Evolutionary conservation across 2,329 filamentous ascomycete genomes (phyloP).

Genomic region (Botrytis medusae): DNA sequence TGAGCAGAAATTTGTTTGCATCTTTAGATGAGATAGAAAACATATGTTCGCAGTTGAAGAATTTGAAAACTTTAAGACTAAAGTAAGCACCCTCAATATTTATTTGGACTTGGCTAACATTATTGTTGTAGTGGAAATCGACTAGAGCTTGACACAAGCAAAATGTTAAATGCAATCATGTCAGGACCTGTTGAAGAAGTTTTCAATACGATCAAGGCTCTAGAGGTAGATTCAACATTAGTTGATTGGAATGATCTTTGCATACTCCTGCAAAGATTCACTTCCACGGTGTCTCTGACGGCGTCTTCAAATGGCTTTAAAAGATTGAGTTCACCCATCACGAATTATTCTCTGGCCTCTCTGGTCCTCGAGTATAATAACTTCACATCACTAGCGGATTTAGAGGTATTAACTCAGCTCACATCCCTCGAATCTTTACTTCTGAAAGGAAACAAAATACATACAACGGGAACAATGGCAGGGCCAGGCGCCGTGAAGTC

Average conservation of each 20-base stretch:
- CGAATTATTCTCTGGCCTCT: conserved; percentile 48
- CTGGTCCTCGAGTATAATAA: conserved; percentile 72
- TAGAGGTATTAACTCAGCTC: conserved; percentile 55
- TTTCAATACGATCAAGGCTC: conserved; percentile 55
- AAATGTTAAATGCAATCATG: not conserved
- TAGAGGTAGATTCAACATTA: conserved; percentile 67
- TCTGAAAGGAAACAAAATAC: conserved; percentile 77
- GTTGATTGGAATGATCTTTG: conserved; percentile 65
- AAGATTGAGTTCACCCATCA: conserved; percentile 46
- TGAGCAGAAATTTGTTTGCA: conserved; percentile 81
- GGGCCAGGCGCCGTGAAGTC: not conserved
- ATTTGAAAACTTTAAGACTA: conserved; percentile 64
- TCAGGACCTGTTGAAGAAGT: conserved; percentile 39
- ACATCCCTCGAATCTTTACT: conserved; percentile 58
- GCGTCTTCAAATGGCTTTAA: conserved; percentile 60
- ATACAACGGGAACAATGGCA: conserved; percentile 50
- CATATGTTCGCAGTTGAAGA: conserved; percentile 70
- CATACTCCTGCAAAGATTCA: conserved; percentile 54
- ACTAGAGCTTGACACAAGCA: conserved; percentile 45
- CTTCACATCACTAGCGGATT: conserved; percentile 58
- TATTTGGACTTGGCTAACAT: conserved; percentile 17
- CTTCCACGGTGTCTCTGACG: conserved; percentile 50
- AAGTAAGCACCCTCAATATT: conserved; percentile 55
- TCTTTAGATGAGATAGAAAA: conserved; percentile 63
- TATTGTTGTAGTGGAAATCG: conserved; percentile 66